These are phyloP conservation scores for Psidium friedrichsthalianum DNA, from an alignment of 345 rosid species.

Conservation along the genomic window DNA sequence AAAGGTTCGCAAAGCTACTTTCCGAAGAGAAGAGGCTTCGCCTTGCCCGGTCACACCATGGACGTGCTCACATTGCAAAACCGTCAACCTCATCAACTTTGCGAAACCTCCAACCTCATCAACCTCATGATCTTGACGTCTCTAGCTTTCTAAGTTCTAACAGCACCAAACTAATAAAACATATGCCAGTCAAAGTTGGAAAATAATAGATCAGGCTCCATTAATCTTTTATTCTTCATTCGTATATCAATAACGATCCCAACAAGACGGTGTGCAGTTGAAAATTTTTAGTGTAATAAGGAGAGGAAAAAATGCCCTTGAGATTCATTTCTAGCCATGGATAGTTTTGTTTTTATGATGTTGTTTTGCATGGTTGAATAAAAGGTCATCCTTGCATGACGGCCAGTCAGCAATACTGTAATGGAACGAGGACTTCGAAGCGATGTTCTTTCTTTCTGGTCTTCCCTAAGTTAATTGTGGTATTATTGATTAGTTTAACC, in stretches of 20 bases:
- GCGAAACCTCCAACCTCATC: background rate
- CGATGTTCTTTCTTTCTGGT: background rate
- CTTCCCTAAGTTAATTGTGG: background rate
- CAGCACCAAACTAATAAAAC: background rate
- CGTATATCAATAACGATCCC: background rate
- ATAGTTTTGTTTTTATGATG: background rate
- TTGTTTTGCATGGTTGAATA: background rate
- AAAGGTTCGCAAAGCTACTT: background rate
- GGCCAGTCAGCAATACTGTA: background rate
- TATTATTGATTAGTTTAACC: background rate
- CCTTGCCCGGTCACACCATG: background rate
- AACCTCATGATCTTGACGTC: background rate
- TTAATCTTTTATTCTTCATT: background rate
- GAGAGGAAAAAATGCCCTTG: background rate
- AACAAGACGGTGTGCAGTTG: background rate
- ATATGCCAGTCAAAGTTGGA: background rate
- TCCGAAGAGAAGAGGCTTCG: background rate
- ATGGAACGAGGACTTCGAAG: background rate
- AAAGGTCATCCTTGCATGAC: background rate
- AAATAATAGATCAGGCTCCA: background rate
- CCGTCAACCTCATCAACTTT: background rate
- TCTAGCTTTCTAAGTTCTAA: background rate
- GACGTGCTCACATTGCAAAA: background rate
- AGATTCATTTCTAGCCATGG: background rate
- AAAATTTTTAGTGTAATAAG: background rate